Percentiles rank a stretch among this genome's conserved stretches.
Evolutionary conservation across 2,329 filamentous ascomycete genomes (phyloP).

Genomic region (Exophiala viscosa): DNA sequence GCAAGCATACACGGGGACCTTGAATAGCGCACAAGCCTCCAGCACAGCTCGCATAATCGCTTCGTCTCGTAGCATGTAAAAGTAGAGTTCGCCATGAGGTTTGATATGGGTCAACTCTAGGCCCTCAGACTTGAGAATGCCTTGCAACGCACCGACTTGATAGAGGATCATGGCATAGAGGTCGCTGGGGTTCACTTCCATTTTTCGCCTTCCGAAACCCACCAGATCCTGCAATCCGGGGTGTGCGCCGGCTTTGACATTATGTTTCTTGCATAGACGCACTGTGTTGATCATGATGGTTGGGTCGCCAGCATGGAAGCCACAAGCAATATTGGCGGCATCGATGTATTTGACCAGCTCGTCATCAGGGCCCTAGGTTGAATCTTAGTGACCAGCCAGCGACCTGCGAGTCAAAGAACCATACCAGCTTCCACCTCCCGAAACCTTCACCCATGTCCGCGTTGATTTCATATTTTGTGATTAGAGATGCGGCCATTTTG

Average conservation of each 20-base stretch:
- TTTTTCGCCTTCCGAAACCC: constrained; percentile 61
- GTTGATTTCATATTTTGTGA: constrained; percentile 38
- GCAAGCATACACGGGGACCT: constrained; percentile 51
- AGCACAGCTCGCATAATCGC: constrained; percentile 51
- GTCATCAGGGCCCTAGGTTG: constrained; percentile 52
- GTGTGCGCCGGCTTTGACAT: constrained; percentile 57
- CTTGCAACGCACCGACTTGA: constrained; percentile 60
- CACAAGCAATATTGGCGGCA: constrained; percentile 60
- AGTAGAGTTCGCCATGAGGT: constrained; percentile 56
- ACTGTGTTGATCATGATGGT: constrained; percentile 61
- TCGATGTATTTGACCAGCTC: constrained; percentile 59
- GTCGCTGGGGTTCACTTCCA: constrained; percentile 55
- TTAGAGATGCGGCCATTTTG: not conserved
- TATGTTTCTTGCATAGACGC: constrained; percentile 53
- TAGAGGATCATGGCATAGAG: constrained; percentile 56
- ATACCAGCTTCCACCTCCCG: constrained; percentile 31
- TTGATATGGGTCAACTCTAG: constrained; percentile 59
- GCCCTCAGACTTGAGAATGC: constrained; percentile 54
- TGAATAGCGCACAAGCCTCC: constrained; percentile 28
- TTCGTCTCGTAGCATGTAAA: constrained; percentile 51
- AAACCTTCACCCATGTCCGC: constrained; percentile 47
- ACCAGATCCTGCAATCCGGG: constrained; percentile 62
- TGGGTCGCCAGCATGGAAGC: constrained; percentile 58
- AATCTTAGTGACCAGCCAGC: constrained; percentile 29
- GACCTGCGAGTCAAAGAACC: constrained; percentile 29